These are phyloP conservation scores for Paraphoma chrysanthemicola DNA, from an alignment of 2,329 filamentous ascomycete genomes.

Conservation along the genomic window DNA sequence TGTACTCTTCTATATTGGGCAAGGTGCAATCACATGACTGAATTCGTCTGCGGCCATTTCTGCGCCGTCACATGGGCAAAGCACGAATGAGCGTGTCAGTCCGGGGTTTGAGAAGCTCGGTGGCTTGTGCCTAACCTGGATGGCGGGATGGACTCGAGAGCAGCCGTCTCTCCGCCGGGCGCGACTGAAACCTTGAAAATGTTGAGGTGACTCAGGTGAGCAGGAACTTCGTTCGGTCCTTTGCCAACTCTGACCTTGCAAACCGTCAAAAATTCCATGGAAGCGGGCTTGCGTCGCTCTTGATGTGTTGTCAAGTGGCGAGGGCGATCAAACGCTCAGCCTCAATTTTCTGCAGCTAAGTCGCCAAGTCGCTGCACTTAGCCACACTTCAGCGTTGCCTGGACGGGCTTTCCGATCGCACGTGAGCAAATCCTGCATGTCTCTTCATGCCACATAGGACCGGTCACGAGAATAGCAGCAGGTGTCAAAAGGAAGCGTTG, in stretches of 20 bases:
- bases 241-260: constrained; percentile 11
- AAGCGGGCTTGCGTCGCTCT: constrained; percentile 18
- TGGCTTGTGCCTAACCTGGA: constrained; percentile 40
- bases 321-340: constrained; percentile 40
- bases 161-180: constrained; percentile 24
- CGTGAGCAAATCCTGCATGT: constrained; percentile 22
- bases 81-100: constrained; percentile 40
- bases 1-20: constrained; percentile 20
- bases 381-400: constrained; percentile 39
- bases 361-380: constrained; percentile 30
- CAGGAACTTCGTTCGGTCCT: constrained; percentile 8
- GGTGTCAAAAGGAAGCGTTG: constrained; percentile 24
- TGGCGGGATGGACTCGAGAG: constrained; percentile 29
- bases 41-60: constrained; percentile 33
- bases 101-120: constrained; percentile 29
- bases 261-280: constrained; percentile 5
- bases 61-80: constrained; percentile 29
- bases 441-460: constrained; percentile 18
- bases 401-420: constrained; percentile 34
- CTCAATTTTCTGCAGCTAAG: constrained; percentile 35
- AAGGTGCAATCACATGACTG: constrained; percentile 39
- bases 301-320: constrained; percentile 45
- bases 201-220: constrained; percentile 25
- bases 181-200: constrained; percentile 31
- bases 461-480: constrained; percentile 39